Base-by-base conservation (phyloP, 257 asterid species). In the Rehmannia glutinosa region DNA sequence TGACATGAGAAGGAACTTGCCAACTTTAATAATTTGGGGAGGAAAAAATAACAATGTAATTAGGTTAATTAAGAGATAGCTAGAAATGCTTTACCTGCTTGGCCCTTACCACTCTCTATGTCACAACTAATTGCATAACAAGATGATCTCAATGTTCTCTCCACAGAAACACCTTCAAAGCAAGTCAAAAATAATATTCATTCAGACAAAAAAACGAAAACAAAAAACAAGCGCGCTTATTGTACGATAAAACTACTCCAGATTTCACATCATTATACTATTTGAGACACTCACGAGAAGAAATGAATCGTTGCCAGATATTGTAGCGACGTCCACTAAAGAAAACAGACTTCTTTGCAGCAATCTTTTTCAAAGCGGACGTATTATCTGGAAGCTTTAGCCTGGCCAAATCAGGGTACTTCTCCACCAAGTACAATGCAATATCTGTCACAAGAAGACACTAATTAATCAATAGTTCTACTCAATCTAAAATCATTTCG, bases 401-500 rank as follows among this genome's bases (percentile, higher is more conserved):
- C 3, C 43, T 15, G 1, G 67, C 68, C 32, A 49, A 13, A 1
- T 70, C 36, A 2, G 68, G 68, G 52, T 47, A 49, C 8, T 33
- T 60, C 35, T 60, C 8, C 8, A 59, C 35, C 75, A 70, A 47
- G 6, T 47, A 1, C 1, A 59, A 9, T 35, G 55, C 75, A 21
- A 70, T 17, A 32, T 70, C 75, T 70, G 43, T 39, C 53, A 47
- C 1, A 2, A 28, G 16, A 20, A n/a, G n/a, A n/a, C n/a, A n/a
- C n/a, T n/a, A 1, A 19, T 3, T 50, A 20, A 21, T 11, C 6
- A 50, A 10, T 19, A 50, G 6, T 30, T 55, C 2, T 27, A n/a
- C 13, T 12, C 10, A 46, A 36, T 8, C 1, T 64, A 6, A 4
- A 33, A 0, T 5, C 36, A 30, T 30, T 8, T 30, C 6, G 4